Conservation (phyloP, 805 yeast genomes). For the Wickerhamomyces ciferrii region DNA sequence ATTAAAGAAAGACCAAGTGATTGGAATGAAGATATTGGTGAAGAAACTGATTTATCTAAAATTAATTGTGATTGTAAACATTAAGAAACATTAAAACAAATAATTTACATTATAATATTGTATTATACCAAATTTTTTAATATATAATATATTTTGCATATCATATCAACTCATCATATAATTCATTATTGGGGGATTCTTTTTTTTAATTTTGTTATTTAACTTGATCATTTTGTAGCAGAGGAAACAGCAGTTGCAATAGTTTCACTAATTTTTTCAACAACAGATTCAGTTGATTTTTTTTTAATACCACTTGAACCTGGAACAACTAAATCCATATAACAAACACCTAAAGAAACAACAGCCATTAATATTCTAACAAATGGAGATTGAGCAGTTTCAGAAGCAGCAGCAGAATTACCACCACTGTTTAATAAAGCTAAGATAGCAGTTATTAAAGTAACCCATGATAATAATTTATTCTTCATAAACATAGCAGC, state of each 20-base stretch:
- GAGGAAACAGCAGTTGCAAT: constrained; percentile 10
- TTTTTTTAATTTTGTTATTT: no score
- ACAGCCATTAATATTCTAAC: constrained; percentile 29
- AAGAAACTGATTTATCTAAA: constrained; percentile 13
- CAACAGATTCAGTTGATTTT: constrained; percentile 16
- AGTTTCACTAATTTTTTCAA: constrained; percentile 18
- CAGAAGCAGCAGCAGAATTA: constrained; percentile 22
- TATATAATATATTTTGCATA: not conserved
- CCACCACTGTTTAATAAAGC: constrained; percentile 22
- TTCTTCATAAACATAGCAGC: constrained; percentile 61
- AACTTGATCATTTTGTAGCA: constrained; percentile 1
- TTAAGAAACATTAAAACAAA: not conserved
- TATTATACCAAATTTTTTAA: no score
- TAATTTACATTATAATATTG: not conserved
- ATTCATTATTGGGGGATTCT: not conserved
- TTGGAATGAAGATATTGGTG: constrained; percentile 81
- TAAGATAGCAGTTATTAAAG: constrained; percentile 46
- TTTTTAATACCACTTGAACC: constrained; percentile 23
- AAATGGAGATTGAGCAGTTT: constrained; percentile 32
- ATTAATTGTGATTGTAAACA: not conserved
- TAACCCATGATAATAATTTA: constrained; percentile 48
- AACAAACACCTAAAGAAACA: constrained; percentile 45
- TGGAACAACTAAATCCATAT: constrained; percentile 38
- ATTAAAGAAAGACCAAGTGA: constrained; percentile 72
- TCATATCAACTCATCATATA: not conserved